Evolutionary conservation across 116 monocot species (phyloP).

Genomic region (Cymodocea nodosa): DNA sequence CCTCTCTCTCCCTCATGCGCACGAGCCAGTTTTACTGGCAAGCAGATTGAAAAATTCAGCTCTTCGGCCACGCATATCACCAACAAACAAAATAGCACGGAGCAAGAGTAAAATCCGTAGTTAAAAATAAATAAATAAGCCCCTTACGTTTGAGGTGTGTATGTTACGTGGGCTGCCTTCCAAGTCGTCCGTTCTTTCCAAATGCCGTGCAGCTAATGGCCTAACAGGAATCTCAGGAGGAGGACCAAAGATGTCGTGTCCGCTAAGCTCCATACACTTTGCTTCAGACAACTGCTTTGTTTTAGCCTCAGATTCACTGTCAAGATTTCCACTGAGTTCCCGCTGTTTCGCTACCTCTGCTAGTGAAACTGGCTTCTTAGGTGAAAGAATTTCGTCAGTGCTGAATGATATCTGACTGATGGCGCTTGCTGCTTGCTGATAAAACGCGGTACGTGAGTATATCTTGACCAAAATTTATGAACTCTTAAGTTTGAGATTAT

Average conservation of each 20-base stretch:
- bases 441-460: neutral
- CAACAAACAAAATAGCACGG: neutral
- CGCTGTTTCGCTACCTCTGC: slow-evolving; percentile 75
- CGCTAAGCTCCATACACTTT: slow-evolving; percentile 62
- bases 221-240: slow-evolving; percentile 46
- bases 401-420: slow-evolving; percentile 75
- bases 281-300: slow-evolving; percentile 47
- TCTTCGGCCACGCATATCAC: too few species aligned
- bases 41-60: too few species aligned
- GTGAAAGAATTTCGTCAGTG: slow-evolving; percentile 55
- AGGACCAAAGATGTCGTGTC: slow-evolving; percentile 68
- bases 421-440: slow-evolving; percentile 38
- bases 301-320: slow-evolving; percentile 36
- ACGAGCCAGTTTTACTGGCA: too few species aligned
- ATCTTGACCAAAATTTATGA: neutral
- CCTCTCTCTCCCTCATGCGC: too few species aligned
- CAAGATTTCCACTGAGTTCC: slow-evolving; percentile 60
- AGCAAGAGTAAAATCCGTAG: neutral
- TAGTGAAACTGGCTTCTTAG: slow-evolving; percentile 54
- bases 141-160: slow-evolving; percentile 40
- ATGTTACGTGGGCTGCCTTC: slow-evolving; percentile 22
- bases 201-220: slow-evolving; percentile 30
- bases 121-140: neutral
- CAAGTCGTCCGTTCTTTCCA: slow-evolving; percentile 33
- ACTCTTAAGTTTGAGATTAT: neutral